These are phyloP conservation scores for Neofusicoccum umdonicola DNA, from an alignment of 2,329 filamentous ascomycete species.

Conservation along the genomic window DNA sequence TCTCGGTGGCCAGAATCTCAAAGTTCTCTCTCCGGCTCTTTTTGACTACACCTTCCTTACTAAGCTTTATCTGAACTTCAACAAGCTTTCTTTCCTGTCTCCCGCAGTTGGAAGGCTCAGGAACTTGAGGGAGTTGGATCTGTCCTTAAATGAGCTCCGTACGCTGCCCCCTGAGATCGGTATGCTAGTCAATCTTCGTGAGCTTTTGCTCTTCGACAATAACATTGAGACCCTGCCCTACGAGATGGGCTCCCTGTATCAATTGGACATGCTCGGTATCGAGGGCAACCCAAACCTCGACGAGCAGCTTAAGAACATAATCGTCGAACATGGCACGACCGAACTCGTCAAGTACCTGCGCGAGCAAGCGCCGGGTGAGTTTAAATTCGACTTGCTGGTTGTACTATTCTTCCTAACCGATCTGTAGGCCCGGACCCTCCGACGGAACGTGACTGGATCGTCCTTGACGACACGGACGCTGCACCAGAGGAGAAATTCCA, in stretches of 20 bases:
- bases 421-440: slow-evolving; percentile 72
- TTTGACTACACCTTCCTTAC: slow-evolving; percentile 86
- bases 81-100: slow-evolving; percentile 80
- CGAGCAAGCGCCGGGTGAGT: slow-evolving; percentile 80
- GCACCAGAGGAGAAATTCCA: slow-evolving; percentile 65
- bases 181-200: slow-evolving; percentile 91
- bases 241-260: slow-evolving; percentile 85
- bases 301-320: slow-evolving; percentile 70
- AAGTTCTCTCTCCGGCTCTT: slow-evolving; percentile 73
- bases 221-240: slow-evolving; percentile 76
- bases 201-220: slow-evolving; percentile 87
- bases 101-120: slow-evolving; percentile 78
- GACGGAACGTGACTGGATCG: slow-evolving; percentile 70
- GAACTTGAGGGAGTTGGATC: slow-evolving; percentile 77
- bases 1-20: slow-evolving; percentile 91
- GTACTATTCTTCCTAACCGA: background rate
- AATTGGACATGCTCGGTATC: slow-evolving; percentile 84
- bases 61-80: slow-evolving; percentile 90
- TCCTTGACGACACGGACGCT: slow-evolving; percentile 61
- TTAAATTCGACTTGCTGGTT: slow-evolving; percentile 17
- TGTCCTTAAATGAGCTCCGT: slow-evolving; percentile 81
- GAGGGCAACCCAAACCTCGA: slow-evolving; percentile 86
- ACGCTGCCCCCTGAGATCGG: slow-evolving; percentile 86
- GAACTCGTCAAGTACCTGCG: slow-evolving; percentile 78
- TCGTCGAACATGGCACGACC: slow-evolving; percentile 85